Conservation (phyloP, 768 basidiomycete species). For the Phaeotremella fagi region DNA sequence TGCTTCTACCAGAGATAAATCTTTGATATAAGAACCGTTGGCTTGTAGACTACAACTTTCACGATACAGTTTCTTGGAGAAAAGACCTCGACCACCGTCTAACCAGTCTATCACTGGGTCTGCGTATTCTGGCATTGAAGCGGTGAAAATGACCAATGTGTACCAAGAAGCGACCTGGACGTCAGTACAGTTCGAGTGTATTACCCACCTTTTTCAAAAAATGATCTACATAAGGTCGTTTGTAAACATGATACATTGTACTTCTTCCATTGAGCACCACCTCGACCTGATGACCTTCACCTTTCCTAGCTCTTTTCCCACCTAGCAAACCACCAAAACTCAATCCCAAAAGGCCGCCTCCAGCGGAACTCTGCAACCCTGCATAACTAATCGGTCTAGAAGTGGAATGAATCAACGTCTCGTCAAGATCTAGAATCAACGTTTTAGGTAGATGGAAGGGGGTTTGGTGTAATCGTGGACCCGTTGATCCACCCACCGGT, state of each 20-base stretch:
- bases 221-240: constrained; percentile 94
- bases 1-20: constrained; percentile 76
- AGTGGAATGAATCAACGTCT: constrained; percentile 97
- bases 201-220: constrained; percentile 73
- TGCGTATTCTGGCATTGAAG: constrained; percentile 98
- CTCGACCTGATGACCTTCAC: constrained; percentile 81
- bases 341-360: constrained; percentile 45
- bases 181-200: neutral
- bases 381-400: constrained; percentile 58
- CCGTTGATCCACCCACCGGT: constrained; percentile 6
- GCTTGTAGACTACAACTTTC: constrained; percentile 89
- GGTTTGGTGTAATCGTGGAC: constrained; percentile 54
- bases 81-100: constrained; percentile 86
- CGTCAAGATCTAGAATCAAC: constrained; percentile 93
- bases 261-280: constrained; percentile 82
- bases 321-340: constrained; percentile 39
- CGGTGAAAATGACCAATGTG: constrained; percentile 96
- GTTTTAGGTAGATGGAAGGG: constrained; percentile 85
- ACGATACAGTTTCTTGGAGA: constrained; percentile 82
- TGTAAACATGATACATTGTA: constrained; percentile 96
- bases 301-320: constrained; percentile 36
- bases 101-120: constrained; percentile 99
- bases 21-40: constrained; percentile 92
- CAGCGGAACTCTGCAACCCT: constrained; percentile 49
- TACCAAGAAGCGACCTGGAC: constrained; percentile 93